Conservation (phyloP, 805 yeast species). For the Saccharomycopsis capsularis region DNA sequence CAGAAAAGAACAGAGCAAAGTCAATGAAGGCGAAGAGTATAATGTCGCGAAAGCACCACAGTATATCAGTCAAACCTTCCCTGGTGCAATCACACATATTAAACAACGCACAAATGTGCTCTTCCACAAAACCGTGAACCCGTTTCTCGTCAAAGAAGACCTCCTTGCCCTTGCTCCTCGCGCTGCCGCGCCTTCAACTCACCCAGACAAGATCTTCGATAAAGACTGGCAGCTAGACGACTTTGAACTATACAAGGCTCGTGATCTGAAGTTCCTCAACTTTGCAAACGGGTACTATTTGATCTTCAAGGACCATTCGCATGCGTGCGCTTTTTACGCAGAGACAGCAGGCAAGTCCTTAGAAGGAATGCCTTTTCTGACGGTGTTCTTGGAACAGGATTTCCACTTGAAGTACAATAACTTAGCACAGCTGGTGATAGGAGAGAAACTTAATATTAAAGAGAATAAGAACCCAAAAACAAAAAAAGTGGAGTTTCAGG, state of each 20-base stretch:
- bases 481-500: background rate
- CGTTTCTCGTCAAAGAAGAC: constrained; percentile 15
- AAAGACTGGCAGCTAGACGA: constrained; percentile 3
- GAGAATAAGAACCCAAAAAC: background rate
- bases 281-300: constrained; percentile 16
- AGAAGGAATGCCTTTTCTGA: constrained; percentile 1
- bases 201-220: background rate
- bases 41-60: background rate
- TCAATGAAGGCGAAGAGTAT: background rate
- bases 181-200: background rate
- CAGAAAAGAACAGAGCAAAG: background rate
- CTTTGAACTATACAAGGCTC: constrained; percentile 12
- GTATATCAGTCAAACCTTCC: background rate
- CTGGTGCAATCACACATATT: background rate
- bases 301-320: constrained; percentile 6
- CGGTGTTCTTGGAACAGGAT: background rate
- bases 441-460: background rate
- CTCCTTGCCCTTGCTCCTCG: constrained; percentile 1
- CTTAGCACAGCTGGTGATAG: background rate
- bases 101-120: constrained; percentile 8
- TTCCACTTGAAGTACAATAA: background rate
- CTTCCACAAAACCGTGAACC: constrained; percentile 7
- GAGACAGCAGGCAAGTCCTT: constrained; percentile 1
- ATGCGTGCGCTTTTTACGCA: constrained; percentile 1
- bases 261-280: constrained; percentile 4